Percentiles rank a stretch among this genome's conserved stretches.
Conservation (phyloP, 2,329 filamentous ascomycete genomes). For the Sporothrix euskadiensis region DNA sequence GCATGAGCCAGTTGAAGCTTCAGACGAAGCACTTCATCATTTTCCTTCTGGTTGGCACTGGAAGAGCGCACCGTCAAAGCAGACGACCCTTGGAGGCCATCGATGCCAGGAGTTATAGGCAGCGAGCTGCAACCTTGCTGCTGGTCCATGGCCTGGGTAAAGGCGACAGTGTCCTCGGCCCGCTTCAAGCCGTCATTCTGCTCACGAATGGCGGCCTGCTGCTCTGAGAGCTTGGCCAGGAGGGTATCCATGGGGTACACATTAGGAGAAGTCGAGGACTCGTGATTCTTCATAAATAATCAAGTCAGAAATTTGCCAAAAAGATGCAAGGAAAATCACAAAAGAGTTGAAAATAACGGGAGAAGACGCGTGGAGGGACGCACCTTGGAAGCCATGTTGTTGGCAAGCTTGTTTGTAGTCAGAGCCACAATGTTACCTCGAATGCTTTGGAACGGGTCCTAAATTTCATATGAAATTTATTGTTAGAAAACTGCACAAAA, state of each 20-base stretch:
- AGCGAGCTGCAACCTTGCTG: slow-evolving; percentile 59
- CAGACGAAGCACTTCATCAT: slow-evolving; percentile 65
- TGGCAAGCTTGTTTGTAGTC: slow-evolving; percentile 56
- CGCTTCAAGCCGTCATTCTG: slow-evolving; percentile 57
- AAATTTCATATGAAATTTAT: not conserved
- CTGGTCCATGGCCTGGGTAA: slow-evolving; percentile 47
- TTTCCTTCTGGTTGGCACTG: slow-evolving; percentile 52
- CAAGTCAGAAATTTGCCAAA: slow-evolving; percentile 31
- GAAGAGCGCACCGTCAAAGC: slow-evolving; percentile 53
- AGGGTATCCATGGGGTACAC: slow-evolving; percentile 68
- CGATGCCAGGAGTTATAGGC: slow-evolving; percentile 62
- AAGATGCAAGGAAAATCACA: not conserved
- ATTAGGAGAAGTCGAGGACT: slow-evolving; percentile 43
- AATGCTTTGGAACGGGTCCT: slow-evolving; percentile 32
- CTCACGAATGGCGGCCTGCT: slow-evolving; percentile 60
- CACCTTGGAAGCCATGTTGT: slow-evolving; percentile 58
- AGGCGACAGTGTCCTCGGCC: slow-evolving; percentile 42
- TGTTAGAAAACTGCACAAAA: not conserved
- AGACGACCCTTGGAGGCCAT: slow-evolving; percentile 52
- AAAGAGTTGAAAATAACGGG: too few species aligned
- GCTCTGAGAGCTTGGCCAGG: slow-evolving; percentile 71
- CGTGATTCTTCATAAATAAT: slow-evolving; percentile 43
- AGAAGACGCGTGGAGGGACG: slow-evolving; percentile 6
- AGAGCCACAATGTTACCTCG: slow-evolving; percentile 53
- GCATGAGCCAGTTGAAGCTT: slow-evolving; percentile 72